Base-by-base conservation (phyloP, 345 rosid species). In the Hypericum androsaemum region DNA sequence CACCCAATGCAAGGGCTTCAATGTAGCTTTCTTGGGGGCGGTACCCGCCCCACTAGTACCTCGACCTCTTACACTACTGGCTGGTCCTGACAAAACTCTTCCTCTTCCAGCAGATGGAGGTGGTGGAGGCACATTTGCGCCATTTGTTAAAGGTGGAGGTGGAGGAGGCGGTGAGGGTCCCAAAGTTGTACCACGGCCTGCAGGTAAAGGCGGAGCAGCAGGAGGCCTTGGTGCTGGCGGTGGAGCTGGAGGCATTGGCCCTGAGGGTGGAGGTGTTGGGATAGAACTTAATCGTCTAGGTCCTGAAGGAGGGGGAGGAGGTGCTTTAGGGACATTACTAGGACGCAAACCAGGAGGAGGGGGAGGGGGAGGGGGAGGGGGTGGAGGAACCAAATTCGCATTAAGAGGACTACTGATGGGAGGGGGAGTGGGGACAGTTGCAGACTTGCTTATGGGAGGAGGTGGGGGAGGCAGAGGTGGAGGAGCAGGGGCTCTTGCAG, bases 1-100 rank as follows among this genome's bases (percentile, higher is more conserved):
- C 36, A 80, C 88, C 98, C 98, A 90, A 72, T 90, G 96, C 50
- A 87, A 72, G 55, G 98, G 96, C 72, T 86, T 90, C 58, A 90
- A 62, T 13, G 80, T 70, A 55, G 82, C 16, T 70, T 60, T 87
- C 78, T 78, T 90, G 39, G 94, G 83, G 38, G 71, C 76, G 65
- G 14, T 73, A 69, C 60, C 47, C 64, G 75, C 55, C 49, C 70
- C 84, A 60, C 48, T 64, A 41, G 71, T 49, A 50, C 64, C 71
- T 57, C 96, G 80, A 41, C 81, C 86, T 75, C 78, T 82, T 64
- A 73, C 88, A 41, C 61, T 75, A 50, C 58, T 56, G 13, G 49
- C 15, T 50, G 74, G 70, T 35, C 67, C 84, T 46, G 63, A 58
- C 45, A 70, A 57, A 64, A 70, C 48, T 71, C 68, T 84, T 37